These are phyloP conservation scores for Phytopythium mirpurense DNA, from an alignment of 352 stramenopile species.

Conservation along the genomic window DNA sequence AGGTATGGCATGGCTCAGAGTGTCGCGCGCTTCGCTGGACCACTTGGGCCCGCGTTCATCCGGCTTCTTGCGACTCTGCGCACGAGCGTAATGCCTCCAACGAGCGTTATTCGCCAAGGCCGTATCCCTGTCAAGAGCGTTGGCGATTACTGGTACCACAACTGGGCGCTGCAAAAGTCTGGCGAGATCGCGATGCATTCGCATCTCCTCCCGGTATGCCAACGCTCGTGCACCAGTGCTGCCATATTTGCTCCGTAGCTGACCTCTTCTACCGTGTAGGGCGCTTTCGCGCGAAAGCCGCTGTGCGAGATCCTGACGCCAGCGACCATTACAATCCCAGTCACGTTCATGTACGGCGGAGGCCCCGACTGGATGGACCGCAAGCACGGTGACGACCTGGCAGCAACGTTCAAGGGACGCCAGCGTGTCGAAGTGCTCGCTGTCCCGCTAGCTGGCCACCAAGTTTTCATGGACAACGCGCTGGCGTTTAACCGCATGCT, in stretches of 20 bases:
- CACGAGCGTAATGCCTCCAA: conserved; percentile 49
- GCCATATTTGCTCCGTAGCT: not conserved
- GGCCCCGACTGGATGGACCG: conserved; percentile 71
- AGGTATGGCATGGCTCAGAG: conserved; percentile 16
- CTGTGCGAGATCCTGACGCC: conserved; percentile 57
- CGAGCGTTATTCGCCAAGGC: conserved; percentile 47
- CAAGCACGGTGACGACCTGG: conserved; percentile 43
- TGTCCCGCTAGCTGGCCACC: conserved; percentile 48
- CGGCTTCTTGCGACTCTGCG: conserved; percentile 36
- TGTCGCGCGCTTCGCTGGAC: conserved; percentile 41
- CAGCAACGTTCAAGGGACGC: conserved; percentile 27
- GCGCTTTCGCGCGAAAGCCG: conserved; percentile 47
- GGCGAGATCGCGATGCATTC: conserved; percentile 66
- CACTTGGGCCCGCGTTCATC: conserved; percentile 44
- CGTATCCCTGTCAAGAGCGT: conserved; percentile 32
- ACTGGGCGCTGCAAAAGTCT: conserved; percentile 62
- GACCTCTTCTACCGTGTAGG: conserved; percentile 10
- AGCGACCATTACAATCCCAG: conserved; percentile 39
- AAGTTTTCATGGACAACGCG: conserved; percentile 71
- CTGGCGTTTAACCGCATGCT: conserved; percentile 59
- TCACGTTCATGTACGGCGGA: conserved; percentile 68
- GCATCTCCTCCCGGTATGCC: conserved; percentile 43
- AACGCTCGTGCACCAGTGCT: not conserved
- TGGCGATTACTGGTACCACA: conserved; percentile 71
- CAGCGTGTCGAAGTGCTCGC: conserved; percentile 35